A percentile compares a stretch with the other conserved stretches of the same genome.
Evolutionary conservation across 2,329 filamentous ascomycete species (phyloP).

Genomic region (Pestalotiopsis sp.): DNA sequence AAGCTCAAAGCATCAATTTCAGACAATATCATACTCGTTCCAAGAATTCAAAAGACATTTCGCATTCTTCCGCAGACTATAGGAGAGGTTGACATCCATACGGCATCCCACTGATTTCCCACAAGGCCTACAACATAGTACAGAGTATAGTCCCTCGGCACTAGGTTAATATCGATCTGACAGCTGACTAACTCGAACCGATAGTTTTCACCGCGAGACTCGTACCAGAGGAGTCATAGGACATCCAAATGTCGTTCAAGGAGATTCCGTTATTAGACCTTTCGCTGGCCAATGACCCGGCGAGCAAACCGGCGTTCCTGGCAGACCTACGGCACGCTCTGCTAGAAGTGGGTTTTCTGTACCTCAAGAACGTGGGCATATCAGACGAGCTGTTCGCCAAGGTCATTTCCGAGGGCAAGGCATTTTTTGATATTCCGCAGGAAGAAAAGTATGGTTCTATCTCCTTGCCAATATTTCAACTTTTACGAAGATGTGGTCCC

Average conservation of each 20-base stretch:
- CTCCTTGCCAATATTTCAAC: neutral
- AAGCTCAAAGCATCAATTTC: neutral
- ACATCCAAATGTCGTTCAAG: constrained; percentile 66
- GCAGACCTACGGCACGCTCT: constrained; percentile 72
- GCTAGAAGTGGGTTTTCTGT: constrained; percentile 86
- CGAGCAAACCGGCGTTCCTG: constrained; percentile 74
- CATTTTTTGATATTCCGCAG: constrained; percentile 75
- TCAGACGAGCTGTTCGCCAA: constrained; percentile 64
- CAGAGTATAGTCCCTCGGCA: neutral
- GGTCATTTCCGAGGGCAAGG: constrained; percentile 69
- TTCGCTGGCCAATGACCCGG: constrained; percentile 62
- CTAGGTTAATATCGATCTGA: neutral
- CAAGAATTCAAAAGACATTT: neutral
- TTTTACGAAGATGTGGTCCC: neutral
- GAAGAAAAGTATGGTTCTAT: constrained; percentile 68
- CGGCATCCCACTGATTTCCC: neutral
- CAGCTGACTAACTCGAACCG: neutral
- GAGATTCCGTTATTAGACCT: constrained; percentile 79
- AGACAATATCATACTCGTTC: neutral
- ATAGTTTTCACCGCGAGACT: neutral
- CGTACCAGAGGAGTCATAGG: neutral
- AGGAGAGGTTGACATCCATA: neutral
- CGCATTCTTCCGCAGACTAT: neutral
- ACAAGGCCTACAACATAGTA: neutral
- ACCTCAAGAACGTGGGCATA: constrained; percentile 79